Evolutionary conservation across 225 moss, liverwort and hornwort genomes (phyloP).

Genomic region (Sphagnum tenellum): DNA sequence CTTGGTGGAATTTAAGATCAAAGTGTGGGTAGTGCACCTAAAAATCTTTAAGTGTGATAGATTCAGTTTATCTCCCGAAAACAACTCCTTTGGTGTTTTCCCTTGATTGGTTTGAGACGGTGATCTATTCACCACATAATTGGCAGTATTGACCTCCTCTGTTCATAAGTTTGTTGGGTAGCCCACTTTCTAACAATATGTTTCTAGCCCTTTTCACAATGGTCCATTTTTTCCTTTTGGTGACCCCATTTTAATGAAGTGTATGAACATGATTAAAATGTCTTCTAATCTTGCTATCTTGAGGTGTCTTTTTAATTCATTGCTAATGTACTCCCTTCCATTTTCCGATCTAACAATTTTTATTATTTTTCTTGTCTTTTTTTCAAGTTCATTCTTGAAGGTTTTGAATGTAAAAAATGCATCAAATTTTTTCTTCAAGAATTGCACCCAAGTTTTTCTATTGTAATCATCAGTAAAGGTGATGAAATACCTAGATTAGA

Average conservation of each 20-base stretch:
- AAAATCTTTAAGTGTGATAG: not conserved
- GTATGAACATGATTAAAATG: not conserved
- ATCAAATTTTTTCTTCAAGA: not conserved
- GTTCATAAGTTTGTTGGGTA: not conserved
- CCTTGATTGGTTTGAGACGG: not conserved
- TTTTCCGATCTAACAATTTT: not conserved
- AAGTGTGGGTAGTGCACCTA: too few species aligned
- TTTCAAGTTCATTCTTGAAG: not conserved
- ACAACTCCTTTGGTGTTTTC: not conserved
- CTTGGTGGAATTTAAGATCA: too few species aligned
- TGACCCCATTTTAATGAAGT: not conserved
- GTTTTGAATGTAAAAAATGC: not conserved
- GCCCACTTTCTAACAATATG: not conserved
- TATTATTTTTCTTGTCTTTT: not conserved
- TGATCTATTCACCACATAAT: not conserved
- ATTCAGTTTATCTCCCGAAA: not conserved
- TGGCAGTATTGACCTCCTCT: not conserved
- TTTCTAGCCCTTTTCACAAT: not conserved
- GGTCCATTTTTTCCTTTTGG: not conserved
- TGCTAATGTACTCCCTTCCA: not conserved
- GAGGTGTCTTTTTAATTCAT: not conserved
- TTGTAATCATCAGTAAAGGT: not conserved
- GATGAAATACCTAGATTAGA: not conserved
- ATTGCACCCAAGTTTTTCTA: too few species aligned
- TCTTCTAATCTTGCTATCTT: not conserved